A percentile compares a stretch with the other conserved stretches of the same genome.
Evolutionary conservation across 768 basidiomycete species (phyloP).

Genomic region (Trametes cinnabarina): DNA sequence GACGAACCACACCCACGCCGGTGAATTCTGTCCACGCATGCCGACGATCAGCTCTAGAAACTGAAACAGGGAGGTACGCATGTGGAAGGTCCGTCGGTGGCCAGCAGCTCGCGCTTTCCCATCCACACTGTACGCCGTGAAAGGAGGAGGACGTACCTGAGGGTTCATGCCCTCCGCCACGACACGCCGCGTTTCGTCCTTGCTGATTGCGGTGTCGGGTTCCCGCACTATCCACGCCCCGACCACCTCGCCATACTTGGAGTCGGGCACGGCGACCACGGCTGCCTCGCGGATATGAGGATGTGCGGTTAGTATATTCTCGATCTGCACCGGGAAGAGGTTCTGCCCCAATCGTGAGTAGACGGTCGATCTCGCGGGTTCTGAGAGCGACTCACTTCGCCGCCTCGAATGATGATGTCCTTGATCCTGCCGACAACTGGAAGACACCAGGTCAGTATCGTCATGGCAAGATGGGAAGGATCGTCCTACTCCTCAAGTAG

Average conservation of each 20-base stretch:
- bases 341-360: constrained; percentile 46
- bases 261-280: constrained; percentile 68
- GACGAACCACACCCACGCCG: constrained; percentile 81
- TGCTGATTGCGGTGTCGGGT: constrained; percentile 24
- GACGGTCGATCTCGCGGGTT: not conserved
- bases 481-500: constrained; percentile 60
- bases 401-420: constrained; percentile 86
- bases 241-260: constrained; percentile 71
- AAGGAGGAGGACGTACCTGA: constrained; percentile 48
- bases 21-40: constrained; percentile 55
- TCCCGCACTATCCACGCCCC: constrained; percentile 74
- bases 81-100: not conserved
- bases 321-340: constrained; percentile 81
- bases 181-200: constrained; percentile 50
- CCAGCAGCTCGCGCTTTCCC: not conserved
- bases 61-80: not conserved
- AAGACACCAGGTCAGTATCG: not conserved
- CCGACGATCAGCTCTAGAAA: not conserved
- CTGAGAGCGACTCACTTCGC: constrained; percentile 51
- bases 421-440: constrained; percentile 79
- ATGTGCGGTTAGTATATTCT: constrained; percentile 63
- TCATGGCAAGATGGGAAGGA: not conserved
- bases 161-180: constrained; percentile 71
- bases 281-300: constrained; percentile 67
- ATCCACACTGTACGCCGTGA: not conserved